Evolutionary conservation across 108 stramenopile species (phyloP).

Genomic region (Nitzschia sp.): DNA sequence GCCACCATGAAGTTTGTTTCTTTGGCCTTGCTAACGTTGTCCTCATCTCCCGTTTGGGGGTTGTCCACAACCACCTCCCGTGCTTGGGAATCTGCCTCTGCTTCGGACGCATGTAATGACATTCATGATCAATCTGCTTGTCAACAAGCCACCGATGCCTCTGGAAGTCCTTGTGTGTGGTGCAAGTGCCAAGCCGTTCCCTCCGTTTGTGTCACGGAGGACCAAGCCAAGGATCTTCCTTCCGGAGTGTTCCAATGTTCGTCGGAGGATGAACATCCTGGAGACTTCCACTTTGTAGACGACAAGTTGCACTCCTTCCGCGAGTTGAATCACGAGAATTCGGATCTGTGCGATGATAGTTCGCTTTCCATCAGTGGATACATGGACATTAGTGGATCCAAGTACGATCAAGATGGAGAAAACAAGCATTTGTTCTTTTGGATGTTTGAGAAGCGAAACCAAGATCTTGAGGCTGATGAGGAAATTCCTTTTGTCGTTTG

Average conservation of each 20-base stretch:
- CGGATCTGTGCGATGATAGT: constrained; percentile 39
- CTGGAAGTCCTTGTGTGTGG: constrained; percentile 45
- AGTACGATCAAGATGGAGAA: constrained; percentile 48
- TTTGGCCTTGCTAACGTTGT: constrained; percentile 2
- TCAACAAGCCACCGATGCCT: constrained; percentile 13
- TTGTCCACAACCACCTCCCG: not conserved
- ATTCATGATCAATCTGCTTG: constrained; percentile 20
- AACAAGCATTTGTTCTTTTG: constrained; percentile 94
- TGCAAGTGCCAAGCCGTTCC: constrained; percentile 56
- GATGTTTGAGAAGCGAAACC: constrained; percentile 89
- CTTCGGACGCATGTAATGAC: constrained; percentile 11
- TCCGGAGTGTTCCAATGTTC: constrained; percentile 58
- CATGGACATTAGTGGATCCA: constrained; percentile 53
- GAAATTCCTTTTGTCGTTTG: constrained; percentile 86
- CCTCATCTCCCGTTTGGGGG: not conserved
- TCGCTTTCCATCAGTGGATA: constrained; percentile 53
- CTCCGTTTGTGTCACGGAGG: constrained; percentile 39
- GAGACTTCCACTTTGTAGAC: constrained; percentile 17
- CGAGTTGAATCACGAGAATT: constrained; percentile 18
- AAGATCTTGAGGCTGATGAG: constrained; percentile 22
- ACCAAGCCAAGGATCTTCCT: constrained; percentile 43
- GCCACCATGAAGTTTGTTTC: constrained; percentile 26
- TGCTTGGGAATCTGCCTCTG: not conserved
- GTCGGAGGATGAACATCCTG: constrained; percentile 1
- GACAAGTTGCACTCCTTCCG: constrained; percentile 11